These are phyloP conservation scores for Aspergillus tubingensis DNA, from an alignment of 2,329 filamentous ascomycete genomes.

Conservation along the genomic window DNA sequence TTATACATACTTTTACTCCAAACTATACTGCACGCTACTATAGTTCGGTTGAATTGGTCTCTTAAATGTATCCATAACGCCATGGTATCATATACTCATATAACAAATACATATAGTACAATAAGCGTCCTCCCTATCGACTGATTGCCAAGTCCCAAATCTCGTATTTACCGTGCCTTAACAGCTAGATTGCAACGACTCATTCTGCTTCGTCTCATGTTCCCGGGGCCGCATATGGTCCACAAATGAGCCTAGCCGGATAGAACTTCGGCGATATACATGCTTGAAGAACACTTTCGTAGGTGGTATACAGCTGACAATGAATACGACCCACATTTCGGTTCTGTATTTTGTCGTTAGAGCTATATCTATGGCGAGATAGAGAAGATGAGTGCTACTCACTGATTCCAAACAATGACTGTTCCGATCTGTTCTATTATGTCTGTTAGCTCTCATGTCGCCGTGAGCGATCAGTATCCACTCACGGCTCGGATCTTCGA, in stretches of 20 bases:
- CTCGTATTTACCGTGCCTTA: not conserved
- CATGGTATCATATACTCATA: too few relatives aligned
- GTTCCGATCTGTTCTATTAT: slow-evolving; percentile 15
- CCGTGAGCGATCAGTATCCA: not conserved
- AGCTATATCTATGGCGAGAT: too few relatives aligned
- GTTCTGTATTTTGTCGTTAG: slow-evolving; percentile 10
- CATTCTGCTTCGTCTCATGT: not conserved
- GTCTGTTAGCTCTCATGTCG: not conserved
- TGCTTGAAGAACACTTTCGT: slow-evolving; percentile 11
- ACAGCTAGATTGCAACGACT: not conserved
- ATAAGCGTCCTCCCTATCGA: too few relatives aligned
- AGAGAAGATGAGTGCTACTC: not conserved
- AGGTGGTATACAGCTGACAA: slow-evolving; percentile 26
- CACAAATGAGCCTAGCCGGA: not conserved
- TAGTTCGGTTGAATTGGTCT: too few relatives aligned
- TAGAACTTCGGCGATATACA: not conserved
- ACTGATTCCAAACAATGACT: slow-evolving; percentile 23
- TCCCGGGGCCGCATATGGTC: not conserved
- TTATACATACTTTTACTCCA: too few relatives aligned
- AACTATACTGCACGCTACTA: too few relatives aligned
- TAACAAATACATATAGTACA: too few relatives aligned
- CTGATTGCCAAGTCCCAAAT: too few relatives aligned
- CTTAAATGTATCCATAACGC: too few relatives aligned
- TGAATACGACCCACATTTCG: slow-evolving; percentile 30
- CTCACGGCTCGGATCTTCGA: slow-evolving; percentile 20